phyloP scores from a whole-genome alignment of 2,329 filamentous ascomycete species.

The Hypoxylon sp. region DNA sequence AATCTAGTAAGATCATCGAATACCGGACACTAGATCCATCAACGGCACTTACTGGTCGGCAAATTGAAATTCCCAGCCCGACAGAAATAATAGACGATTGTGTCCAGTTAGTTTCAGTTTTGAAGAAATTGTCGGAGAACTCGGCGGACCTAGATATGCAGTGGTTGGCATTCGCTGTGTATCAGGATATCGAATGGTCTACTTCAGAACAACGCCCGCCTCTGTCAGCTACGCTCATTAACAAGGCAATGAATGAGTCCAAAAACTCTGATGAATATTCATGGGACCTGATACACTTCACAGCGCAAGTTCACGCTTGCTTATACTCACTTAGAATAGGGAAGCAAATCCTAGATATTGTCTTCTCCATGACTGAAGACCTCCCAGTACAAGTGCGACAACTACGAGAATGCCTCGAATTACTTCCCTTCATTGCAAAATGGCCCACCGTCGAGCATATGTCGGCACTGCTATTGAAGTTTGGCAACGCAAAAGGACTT shows the following conservation, averaged over 20 bases:
- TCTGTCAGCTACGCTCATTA: slow-evolving; percentile 45
- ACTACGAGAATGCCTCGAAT: slow-evolving; percentile 32
- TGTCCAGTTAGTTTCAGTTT: slow-evolving; percentile 36
- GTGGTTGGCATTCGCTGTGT: slow-evolving; percentile 50
- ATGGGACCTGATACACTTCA: slow-evolving; percentile 70
- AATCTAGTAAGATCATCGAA: slow-evolving; percentile 46
- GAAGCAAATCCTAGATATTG: slow-evolving; percentile 56
- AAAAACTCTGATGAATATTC: slow-evolving; percentile 48
- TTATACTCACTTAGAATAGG: slow-evolving; percentile 69
- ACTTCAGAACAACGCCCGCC: slow-evolving; percentile 45
- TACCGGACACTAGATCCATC: slow-evolving; percentile 49
- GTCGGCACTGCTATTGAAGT: slow-evolving; percentile 20
- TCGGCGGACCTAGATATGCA: slow-evolving; percentile 31
- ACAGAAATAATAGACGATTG: slow-evolving; percentile 38
- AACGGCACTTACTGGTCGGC: slow-evolving; percentile 44
- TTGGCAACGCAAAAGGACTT: slow-evolving; percentile 22
- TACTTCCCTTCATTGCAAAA: slow-evolving; percentile 38
- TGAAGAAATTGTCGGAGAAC: slow-evolving; percentile 37
- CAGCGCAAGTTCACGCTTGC: slow-evolving; percentile 66
- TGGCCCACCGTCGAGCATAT: slow-evolving; percentile 43
- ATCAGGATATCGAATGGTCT: slow-evolving; percentile 49
- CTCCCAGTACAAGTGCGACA: slow-evolving; percentile 26
- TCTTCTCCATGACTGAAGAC: slow-evolving; percentile 17
- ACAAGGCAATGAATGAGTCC: slow-evolving; percentile 37
- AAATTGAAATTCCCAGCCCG: slow-evolving; percentile 41